phyloP scores from a whole-genome alignment of 768 basidiomycete genomes.

The Sporobolomyces roseus region DNA sequence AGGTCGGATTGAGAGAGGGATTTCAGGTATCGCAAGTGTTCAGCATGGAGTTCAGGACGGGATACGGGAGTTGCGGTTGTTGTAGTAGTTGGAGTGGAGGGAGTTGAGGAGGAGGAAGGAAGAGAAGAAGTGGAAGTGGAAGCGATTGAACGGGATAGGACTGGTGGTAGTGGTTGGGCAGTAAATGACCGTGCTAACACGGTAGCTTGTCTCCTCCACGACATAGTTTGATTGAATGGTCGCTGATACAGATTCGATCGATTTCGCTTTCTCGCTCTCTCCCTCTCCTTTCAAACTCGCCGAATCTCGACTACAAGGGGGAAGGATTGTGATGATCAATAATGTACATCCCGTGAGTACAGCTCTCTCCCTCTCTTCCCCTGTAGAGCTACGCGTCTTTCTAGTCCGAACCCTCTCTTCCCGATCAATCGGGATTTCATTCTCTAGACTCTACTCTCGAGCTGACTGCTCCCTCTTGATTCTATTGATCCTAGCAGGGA shows the following conservation, averaged over 20 bases:
- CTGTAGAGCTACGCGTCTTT: no score
- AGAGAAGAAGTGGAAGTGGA: background rate
- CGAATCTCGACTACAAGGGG: background rate
- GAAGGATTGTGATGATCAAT: background rate
- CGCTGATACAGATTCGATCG: background rate
- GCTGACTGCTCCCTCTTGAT: no score
- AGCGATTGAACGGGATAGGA: background rate
- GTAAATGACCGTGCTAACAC: background rate
- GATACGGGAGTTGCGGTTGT: background rate
- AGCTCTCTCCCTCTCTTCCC: background rate
- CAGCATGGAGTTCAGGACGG: slow-evolving; percentile 26
- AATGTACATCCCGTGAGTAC: background rate
- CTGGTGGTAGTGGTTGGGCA: background rate
- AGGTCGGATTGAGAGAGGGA: slow-evolving; percentile 24
- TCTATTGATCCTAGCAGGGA: background rate
- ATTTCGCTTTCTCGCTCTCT: background rate
- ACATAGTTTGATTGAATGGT: background rate
- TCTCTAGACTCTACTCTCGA: no score
- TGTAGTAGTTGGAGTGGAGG: background rate
- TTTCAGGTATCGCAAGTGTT: slow-evolving; percentile 23
- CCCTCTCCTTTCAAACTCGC: background rate
- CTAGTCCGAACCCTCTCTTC: background rate
- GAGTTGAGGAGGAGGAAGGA: slow-evolving; percentile 4
- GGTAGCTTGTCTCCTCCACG: slow-evolving; percentile 1
- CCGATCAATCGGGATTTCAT: no score